Base-by-base conservation (phyloP, 2,329 filamentous ascomycete species). In the Clathrospora elynae region DNA sequence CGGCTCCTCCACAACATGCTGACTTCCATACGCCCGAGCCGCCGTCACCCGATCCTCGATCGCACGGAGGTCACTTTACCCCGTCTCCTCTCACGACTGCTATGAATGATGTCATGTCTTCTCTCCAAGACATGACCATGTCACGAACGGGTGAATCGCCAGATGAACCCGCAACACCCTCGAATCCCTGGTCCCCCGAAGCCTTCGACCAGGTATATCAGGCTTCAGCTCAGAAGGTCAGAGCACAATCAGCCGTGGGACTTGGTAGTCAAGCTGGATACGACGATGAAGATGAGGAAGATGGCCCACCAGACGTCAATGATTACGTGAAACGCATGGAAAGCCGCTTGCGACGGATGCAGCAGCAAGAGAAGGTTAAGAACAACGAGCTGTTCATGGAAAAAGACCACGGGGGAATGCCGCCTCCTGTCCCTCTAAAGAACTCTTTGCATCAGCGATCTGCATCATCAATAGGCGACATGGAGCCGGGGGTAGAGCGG, bases 41-140 rank as follows among this genome's bases (percentile, higher is more conserved):
- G 2, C 83, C 83, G 3, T 90, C 89, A 4, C 84, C 87, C 2
- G 82, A 59, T 29, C 63, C 64, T 6, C 51, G 51, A 41, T 38
- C 56, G 12, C 48, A 45, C 29, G 50, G 55, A 33, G 55, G 49
- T 14, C 78, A 31, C 75, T 76, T 25, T 67, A 99, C 93, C 0
- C 93, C 93, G 1, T 97, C 93, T 2, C 93, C 93, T 0, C 75
- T 99, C 3, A 81, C 93, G 46, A 90, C 91, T 68, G 93, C 93
- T 1, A 99, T 99, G 90, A 92, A 97, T 64, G 92, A 95, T 69
- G 91, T 99, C 3, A 96, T 97, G 83, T 90, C 93, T 54, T 95
- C 93, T 42, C 73, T 99, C 29, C 86, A 95, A 64, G 90, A 91
- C 47, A 88, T 99, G 77, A 86, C 86, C 12, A 76, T 85, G 57